Conservation (phyloP, 2,329 filamentous ascomycete species). For the Lojkania enalia region DNA sequence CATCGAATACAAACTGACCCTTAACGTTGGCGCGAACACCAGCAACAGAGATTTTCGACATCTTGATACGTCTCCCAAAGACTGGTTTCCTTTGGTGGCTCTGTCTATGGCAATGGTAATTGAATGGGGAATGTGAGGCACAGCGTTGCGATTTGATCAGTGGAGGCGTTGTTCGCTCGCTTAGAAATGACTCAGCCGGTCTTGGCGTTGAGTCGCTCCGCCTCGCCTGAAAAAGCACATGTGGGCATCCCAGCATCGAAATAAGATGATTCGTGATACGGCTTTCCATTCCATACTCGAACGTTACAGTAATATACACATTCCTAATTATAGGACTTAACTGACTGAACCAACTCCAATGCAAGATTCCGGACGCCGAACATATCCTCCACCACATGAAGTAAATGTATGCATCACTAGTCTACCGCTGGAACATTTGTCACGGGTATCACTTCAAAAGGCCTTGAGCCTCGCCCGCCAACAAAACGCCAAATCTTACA, state of each 20-base stretch:
- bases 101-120: constrained; percentile 34
- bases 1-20: constrained; percentile 21
- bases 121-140: constrained; percentile 17
- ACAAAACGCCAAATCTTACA: constrained; percentile 16
- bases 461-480: constrained; percentile 2
- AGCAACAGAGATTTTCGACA: constrained; percentile 88
- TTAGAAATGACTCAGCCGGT: not conserved
- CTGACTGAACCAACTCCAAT: too few species aligned
- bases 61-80: constrained; percentile 59
- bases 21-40: constrained; percentile 95
- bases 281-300: constrained; percentile 21
- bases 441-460: constrained; percentile 21
- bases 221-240: too few species aligned
- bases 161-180: not conserved
- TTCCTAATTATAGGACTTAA: too few species aligned
- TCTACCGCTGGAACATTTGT: too few species aligned
- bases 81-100: constrained; percentile 45
- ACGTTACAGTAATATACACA: constrained; percentile 22
- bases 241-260: too few species aligned
- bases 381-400: too few species aligned
- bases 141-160: not conserved
- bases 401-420: too few species aligned
- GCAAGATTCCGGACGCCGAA: too few species aligned
- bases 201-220: too few species aligned
- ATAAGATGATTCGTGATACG: constrained; percentile 20